phyloP scores from a whole-genome alignment of 176 grass and related monocot species.

The Carex myosuroides region DNA sequence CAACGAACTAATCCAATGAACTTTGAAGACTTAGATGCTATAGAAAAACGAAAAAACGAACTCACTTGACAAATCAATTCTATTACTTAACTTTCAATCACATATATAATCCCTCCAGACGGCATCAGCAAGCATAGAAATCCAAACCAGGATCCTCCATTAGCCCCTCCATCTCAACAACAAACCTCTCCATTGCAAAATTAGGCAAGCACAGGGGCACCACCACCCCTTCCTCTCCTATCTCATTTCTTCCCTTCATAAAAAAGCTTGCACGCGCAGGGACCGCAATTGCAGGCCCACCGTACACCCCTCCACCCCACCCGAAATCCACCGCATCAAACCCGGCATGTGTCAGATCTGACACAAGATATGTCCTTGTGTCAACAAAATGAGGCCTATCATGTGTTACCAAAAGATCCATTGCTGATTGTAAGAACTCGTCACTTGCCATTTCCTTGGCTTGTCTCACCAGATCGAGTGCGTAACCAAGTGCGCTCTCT shows the following conservation, averaged over 20 bases:
- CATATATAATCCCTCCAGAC: not conserved
- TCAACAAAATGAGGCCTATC: slow-evolving; percentile 8
- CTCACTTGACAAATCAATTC: not conserved
- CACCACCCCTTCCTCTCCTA: slow-evolving; percentile 31
- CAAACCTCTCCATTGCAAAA: slow-evolving; percentile 39
- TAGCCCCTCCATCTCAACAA: slow-evolving; percentile 15
- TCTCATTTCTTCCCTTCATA: slow-evolving; percentile 17
- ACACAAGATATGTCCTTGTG: slow-evolving; percentile 31
- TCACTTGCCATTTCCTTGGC: slow-evolving; percentile 15
- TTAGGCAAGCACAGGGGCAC: slow-evolving; percentile 23
- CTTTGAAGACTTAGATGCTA: not conserved
- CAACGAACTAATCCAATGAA: not conserved
- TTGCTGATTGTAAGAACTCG: slow-evolving; percentile 28
- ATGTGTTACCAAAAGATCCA: slow-evolving; percentile 1
- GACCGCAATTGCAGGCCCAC: slow-evolving; percentile 9
- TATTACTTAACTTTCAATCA: not conserved
- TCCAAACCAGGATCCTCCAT: not conserved
- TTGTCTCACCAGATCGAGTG: slow-evolving; percentile 21
- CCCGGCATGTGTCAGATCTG: slow-evolving; percentile 22
- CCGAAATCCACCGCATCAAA: slow-evolving; percentile 31
- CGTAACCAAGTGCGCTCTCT: not conserved
- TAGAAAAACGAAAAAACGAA: not conserved
- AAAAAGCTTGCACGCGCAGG: slow-evolving; percentile 24
- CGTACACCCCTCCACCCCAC: slow-evolving; percentile 29
- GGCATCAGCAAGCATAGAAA: not conserved